phyloP scores from a whole-genome alignment of 2,329 filamentous ascomycete genomes.

The Coniochaeta ligniaria region DNA sequence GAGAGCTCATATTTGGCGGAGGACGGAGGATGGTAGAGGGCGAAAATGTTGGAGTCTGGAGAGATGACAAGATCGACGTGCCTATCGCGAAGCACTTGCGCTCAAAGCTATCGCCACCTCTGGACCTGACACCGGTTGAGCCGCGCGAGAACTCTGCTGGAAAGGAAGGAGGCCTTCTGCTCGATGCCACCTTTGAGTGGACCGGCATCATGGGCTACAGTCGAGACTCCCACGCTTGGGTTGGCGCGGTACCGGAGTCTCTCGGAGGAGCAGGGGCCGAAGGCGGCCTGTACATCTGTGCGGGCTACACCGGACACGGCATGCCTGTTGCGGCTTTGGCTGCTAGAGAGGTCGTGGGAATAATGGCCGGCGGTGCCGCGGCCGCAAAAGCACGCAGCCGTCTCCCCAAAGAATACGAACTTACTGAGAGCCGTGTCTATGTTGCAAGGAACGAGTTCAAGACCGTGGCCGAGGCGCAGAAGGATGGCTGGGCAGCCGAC shows the following conservation, averaged over 20 bases:
- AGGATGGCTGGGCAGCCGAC: background rate
- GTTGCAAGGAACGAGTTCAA: background rate
- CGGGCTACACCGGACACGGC: conserved; percentile 67
- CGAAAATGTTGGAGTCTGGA: conserved; percentile 30
- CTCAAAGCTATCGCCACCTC: conserved; percentile 27
- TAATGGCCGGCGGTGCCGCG: conserved; percentile 39
- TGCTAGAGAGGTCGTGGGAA: conserved; percentile 54
- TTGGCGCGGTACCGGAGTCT: conserved; percentile 54
- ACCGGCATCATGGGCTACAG: conserved; percentile 76
- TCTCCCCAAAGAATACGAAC: background rate
- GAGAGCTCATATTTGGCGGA: conserved; percentile 65
- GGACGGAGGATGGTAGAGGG: conserved; percentile 50
- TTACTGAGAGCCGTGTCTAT: background rate
- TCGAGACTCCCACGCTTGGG: conserved; percentile 61
- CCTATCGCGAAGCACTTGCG: conserved; percentile 50
- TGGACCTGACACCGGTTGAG: conserved; percentile 28
- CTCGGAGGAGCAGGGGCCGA: conserved; percentile 41
- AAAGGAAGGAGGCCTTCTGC: conserved; percentile 26
- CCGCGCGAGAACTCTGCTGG: conserved; percentile 4
- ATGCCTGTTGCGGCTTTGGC: conserved; percentile 68
- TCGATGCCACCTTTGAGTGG: conserved; percentile 59
- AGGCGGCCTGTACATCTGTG: conserved; percentile 54
- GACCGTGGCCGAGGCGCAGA: background rate
- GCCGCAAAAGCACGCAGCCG: conserved; percentile 7
- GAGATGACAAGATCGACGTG: conserved; percentile 24